Evolutionary conservation across 768 basidiomycete species (phyloP).

Genomic region (Suillus subluteus): DNA sequence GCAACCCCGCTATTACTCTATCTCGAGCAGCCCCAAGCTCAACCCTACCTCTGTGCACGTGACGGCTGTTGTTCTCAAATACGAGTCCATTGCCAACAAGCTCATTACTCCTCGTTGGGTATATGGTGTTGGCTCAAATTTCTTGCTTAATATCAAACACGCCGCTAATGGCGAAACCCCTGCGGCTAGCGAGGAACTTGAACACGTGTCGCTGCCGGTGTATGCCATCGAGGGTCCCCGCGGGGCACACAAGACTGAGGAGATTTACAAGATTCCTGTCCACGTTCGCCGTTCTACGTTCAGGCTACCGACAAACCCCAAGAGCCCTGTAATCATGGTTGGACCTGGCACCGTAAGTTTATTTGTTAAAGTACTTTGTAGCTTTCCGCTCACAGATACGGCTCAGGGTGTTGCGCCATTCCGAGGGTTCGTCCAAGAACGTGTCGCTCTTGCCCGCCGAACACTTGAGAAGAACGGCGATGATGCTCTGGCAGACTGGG

Average conservation of each 20-base stretch:
- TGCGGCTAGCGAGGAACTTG: slow-evolving; percentile 43
- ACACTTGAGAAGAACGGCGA: slow-evolving; percentile 95
- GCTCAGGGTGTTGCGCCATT: slow-evolving; percentile 96
- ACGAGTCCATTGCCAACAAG: slow-evolving; percentile 65
- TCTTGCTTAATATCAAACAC: slow-evolving; percentile 89
- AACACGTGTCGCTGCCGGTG: slow-evolving; percentile 53
- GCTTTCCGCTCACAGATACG: slow-evolving; percentile 15
- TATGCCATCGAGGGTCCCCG: slow-evolving; percentile 94
- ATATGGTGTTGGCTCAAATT: slow-evolving; percentile 93
- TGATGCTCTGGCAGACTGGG: slow-evolving; percentile 95
- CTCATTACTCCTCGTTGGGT: slow-evolving; percentile 66
- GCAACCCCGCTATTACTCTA: slow-evolving; percentile 97
- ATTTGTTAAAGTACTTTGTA: not conserved
- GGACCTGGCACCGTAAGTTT: slow-evolving; percentile 93
- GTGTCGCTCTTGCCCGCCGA: slow-evolving; percentile 92
- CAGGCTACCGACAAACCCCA: slow-evolving; percentile 95
- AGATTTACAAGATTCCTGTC: slow-evolving; percentile 82
- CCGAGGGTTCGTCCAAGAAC: slow-evolving; percentile 98
- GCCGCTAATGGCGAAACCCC: slow-evolving; percentile 63
- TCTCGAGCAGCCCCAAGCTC: slow-evolving; percentile 95
- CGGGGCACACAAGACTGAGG: slow-evolving; percentile 74
- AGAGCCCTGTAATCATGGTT: slow-evolving; percentile 98
- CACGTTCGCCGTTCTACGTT: slow-evolving; percentile 97
- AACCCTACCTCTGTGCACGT: slow-evolving; percentile 89
- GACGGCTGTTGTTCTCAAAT: slow-evolving; percentile 94